Conservation (phyloP, 2,329 filamentous ascomycete species). For the Colletotrichum camelliae region DNA sequence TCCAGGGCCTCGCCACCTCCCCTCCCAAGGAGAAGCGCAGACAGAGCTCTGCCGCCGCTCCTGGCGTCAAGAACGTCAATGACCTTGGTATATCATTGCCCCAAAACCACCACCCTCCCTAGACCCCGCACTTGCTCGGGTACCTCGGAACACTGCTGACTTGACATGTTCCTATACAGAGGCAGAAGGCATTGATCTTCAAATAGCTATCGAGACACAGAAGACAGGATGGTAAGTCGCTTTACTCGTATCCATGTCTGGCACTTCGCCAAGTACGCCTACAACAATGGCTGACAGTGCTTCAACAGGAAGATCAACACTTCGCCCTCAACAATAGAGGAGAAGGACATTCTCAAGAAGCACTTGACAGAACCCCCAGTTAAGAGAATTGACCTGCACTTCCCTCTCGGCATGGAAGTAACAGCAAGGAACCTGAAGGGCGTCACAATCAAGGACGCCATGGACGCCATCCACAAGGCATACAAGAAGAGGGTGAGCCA, state of each 20-base stretch:
- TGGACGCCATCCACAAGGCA: slow-evolving; percentile 94
- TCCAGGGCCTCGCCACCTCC: slow-evolving; percentile 76
- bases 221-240: slow-evolving; percentile 81
- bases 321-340: slow-evolving; percentile 78
- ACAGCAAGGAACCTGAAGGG: slow-evolving; percentile 91
- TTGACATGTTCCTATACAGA: slow-evolving; percentile 55
- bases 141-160: slow-evolving; percentile 1
- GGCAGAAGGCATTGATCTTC: slow-evolving; percentile 72
- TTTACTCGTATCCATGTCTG: background rate
- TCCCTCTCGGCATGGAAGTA: slow-evolving; percentile 86
- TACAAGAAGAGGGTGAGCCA: slow-evolving; percentile 90
- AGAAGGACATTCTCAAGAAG: slow-evolving; percentile 84
- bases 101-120: background rate
- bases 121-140: background rate
- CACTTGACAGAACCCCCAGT: slow-evolving; percentile 80
- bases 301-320: slow-evolving; percentile 87
- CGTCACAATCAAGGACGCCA: slow-evolving; percentile 94
- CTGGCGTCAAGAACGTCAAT: slow-evolving; percentile 81
- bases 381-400: slow-evolving; percentile 94
- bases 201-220: slow-evolving; percentile 83
- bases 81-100: slow-evolving; percentile 75
- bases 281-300: background rate
- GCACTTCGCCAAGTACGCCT: background rate
- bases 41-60: slow-evolving; percentile 72
- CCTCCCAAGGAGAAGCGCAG: slow-evolving; percentile 74